Percentiles rank a stretch among this genome's conserved stretches.
Conservation (phyloP, 768 basidiomycete species). For the Tulasnella sp. region DNA sequence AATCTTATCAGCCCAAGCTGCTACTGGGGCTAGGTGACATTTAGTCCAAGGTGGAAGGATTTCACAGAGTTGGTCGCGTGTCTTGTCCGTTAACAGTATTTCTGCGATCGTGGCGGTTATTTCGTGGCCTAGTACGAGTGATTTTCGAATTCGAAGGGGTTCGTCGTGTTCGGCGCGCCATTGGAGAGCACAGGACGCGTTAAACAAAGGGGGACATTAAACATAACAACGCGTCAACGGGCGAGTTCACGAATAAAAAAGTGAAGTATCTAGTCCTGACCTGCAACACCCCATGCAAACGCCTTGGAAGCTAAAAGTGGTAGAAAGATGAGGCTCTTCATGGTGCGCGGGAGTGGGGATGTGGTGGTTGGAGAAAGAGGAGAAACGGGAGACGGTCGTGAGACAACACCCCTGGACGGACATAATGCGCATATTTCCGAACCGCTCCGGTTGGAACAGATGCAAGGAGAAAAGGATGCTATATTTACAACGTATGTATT, state of each 20-base stretch:
- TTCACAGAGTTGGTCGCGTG: constrained; percentile 59
- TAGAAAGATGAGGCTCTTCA: constrained; percentile 7
- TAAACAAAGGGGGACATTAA: constrained; percentile 2
- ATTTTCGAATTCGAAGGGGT: neutral
- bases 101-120: constrained; percentile 92
- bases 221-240: neutral
- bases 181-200: neutral
- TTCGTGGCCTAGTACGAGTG: constrained; percentile 62
- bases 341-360: neutral
- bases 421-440: neutral
- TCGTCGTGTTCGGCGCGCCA: neutral
- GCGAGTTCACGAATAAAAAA: neutral
- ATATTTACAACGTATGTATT: constrained; percentile 8
- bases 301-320: constrained; percentile 5
- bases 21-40: constrained; percentile 78
- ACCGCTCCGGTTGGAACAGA: neutral
- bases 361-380: constrained; percentile 14
- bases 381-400: neutral
- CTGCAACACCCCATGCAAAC: constrained; percentile 16
- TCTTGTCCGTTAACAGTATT: constrained; percentile 73
- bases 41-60: constrained; percentile 55
- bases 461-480: neutral
- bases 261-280: neutral
- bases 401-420: neutral
- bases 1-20: constrained; percentile 82